phyloP scores from a whole-genome alignment of 2,329 filamentous ascomycete genomes.

The Xylaria sp. region DNA sequence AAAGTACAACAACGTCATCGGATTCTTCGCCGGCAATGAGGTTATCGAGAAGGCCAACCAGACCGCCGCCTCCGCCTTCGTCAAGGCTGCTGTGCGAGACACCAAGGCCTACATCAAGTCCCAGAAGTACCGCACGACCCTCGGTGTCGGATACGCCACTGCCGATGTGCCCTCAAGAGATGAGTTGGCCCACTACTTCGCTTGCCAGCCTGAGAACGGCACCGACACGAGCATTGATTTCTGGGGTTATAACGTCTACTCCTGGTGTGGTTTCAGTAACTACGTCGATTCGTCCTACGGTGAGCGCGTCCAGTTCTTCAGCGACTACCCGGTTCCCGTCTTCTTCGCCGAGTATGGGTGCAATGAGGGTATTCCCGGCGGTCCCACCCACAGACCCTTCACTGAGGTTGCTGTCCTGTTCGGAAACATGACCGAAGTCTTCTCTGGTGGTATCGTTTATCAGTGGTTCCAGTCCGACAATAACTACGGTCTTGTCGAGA shows the following conservation, averaged over 20 bases:
- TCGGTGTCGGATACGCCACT: conserved; percentile 95
- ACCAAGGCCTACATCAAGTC: conserved; percentile 92
- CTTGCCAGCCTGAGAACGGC: conserved; percentile 76
- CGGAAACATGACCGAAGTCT: conserved; percentile 83
- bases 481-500: conserved; percentile 82
- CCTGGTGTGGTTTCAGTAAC: conserved; percentile 91
- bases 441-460: conserved; percentile 98
- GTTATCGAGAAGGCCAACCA: conserved; percentile 91
- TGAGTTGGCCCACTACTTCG: conserved; percentile 91
- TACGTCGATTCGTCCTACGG: conserved; percentile 83
- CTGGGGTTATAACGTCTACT: conserved; percentile 99
- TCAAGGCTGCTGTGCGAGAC: conserved; percentile 97
- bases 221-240: conserved; percentile 78
- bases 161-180: conserved; percentile 86
- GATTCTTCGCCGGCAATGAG: conserved; percentile 99
- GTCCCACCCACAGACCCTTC: conserved; percentile 77
- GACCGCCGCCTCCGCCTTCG: conserved; percentile 89
- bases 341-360: conserved; percentile 99
- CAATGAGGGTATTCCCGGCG: conserved; percentile 69
- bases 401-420: conserved; percentile 87
- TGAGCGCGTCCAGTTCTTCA: conserved; percentile 85
- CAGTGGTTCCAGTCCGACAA: conserved; percentile 96
- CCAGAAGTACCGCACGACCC: conserved; percentile 75
- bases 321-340: conserved; percentile 88
- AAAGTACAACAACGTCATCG: conserved; percentile 89